Evolutionary conservation across 208 protist genomes (phyloP), one percentile per base, ranked within the genome.

Genomic region (Acanthamoeba sp.): DNA sequence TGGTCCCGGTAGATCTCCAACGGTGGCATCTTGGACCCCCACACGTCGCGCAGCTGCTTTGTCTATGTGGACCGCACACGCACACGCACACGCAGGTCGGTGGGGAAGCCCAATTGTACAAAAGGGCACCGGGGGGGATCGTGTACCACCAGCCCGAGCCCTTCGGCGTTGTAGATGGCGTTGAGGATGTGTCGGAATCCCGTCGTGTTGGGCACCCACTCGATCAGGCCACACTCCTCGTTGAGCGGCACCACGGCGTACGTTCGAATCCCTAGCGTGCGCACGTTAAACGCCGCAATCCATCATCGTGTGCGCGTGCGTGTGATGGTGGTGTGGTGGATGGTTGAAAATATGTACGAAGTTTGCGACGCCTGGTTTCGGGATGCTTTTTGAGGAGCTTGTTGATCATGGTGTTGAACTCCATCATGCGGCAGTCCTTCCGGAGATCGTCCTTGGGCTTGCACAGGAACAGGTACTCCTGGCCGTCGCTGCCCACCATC

Each of bases 321-420:
- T n/a, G 52, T 29, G n/a, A n/a, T n/a, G n/a, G n/a, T n/a, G n/a
- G n/a, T n/a, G n/a, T n/a, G n/a, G 20, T 32, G 20, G 50, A 64
- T 3, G 34, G 80, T 4, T 24, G 18, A 6, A 16, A 6, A 66
- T 9, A 36, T 38, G 90, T 42, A 73, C 76, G 32, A 3, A 97
- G 87, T 52, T 94, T 76, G 50, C 93, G 82, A 2, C 95, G 93
- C 59, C 98, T 94, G 6, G 93, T 76, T 24, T 97, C 88, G 16
- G 95, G 38, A 40, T 98, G 94, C 38, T 95, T 95, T 38, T 78
- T 71, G 3, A 98, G 71, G 3, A 98, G 82, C 55, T 95, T 96
- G 78, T 98, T 98, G 48, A 98, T 95, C 69, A 98, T 94, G 1
- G 93, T 95, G 93, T 95, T 96, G 55, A 98, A 97, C 50, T 98